Evolutionary conservation across 1,284 basidiomycete genomes (phyloP).

Genomic region (Rhodotorula sp.): DNA sequence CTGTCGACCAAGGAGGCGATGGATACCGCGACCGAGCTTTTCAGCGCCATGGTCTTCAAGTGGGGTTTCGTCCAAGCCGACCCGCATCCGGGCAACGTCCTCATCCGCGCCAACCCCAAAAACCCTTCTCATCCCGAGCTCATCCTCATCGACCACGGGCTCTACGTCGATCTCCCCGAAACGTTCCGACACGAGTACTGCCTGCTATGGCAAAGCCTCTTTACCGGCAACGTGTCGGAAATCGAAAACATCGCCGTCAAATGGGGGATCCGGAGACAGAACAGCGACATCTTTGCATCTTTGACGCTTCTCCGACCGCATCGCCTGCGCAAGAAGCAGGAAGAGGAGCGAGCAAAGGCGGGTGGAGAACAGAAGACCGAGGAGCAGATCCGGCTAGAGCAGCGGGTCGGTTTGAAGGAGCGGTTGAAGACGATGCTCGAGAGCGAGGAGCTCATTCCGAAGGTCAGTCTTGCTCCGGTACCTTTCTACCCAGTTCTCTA

Average conservation of each 20-base stretch:
- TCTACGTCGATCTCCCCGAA: conserved; percentile 54
- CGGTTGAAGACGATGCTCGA: conserved; percentile 54
- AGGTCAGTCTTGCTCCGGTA: conserved; percentile 44
- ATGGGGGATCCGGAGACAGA: conserved; percentile 69
- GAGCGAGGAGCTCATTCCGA: conserved; percentile 54
- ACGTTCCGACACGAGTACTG: conserved; percentile 57
- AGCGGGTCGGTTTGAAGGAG: conserved; percentile 53
- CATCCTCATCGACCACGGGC: conserved; percentile 79
- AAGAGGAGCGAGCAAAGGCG: conserved; percentile 23
- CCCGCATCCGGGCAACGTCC: conserved; percentile 60
- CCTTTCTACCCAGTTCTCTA: background rate
- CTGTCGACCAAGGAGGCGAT: conserved; percentile 59
- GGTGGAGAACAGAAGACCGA: conserved; percentile 31
- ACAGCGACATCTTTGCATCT: conserved; percentile 64
- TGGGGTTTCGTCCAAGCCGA: conserved; percentile 75
- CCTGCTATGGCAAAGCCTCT: conserved; percentile 71
- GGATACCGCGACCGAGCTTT: conserved; percentile 73
- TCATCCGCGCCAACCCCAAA: conserved; percentile 69
- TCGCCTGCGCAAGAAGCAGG: conserved; percentile 43
- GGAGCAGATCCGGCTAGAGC: conserved; percentile 49
- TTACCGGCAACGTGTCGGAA: conserved; percentile 64
- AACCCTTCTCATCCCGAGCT: conserved; percentile 66
- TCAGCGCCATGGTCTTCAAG: conserved; percentile 76
- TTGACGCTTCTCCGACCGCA: conserved; percentile 45
- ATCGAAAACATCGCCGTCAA: conserved; percentile 63